Percentiles rank a stretch among this genome's conserved stretches.
Evolutionary conservation across 148 eudicot species (phyloP).

Genomic region (Nyssa sinensis): DNA sequence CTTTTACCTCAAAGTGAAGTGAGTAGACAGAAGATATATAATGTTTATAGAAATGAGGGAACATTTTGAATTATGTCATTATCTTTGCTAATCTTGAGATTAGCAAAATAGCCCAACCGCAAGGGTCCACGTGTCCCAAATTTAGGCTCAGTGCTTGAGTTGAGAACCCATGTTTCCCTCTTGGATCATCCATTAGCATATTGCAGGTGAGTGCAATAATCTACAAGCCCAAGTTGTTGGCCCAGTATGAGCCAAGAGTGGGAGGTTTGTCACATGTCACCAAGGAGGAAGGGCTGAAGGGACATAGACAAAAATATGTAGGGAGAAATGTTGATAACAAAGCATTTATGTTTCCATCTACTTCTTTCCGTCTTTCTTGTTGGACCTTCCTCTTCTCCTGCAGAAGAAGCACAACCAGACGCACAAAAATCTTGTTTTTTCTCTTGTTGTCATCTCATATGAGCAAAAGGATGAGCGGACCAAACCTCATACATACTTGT

Average conservation of each 20-base stretch:
- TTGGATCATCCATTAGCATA: too few relatives aligned
- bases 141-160: too few relatives aligned
- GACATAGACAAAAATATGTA: neutral
- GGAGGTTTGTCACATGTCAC: neutral
- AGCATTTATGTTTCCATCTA: neutral
- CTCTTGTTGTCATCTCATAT: neutral
- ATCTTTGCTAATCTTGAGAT: too few relatives aligned
- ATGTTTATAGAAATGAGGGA: too few relatives aligned
- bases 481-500: neutral
- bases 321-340: neutral
- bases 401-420: neutral
- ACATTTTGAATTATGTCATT: too few relatives aligned
- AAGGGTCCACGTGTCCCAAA: too few relatives aligned
- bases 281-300: neutral
- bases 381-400: neutral
- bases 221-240: neutral
- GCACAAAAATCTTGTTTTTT: too few relatives aligned
- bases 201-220: neutral
- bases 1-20: too few relatives aligned
- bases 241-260: neutral
- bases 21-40: too few relatives aligned
- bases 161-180: too few relatives aligned
- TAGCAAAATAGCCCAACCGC: too few relatives aligned
- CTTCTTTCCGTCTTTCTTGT: neutral
- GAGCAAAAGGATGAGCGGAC: neutral